Evolutionary conservation across 2,329 filamentous ascomycete species (phyloP).

Genomic region (Rhinocladiella similis): DNA sequence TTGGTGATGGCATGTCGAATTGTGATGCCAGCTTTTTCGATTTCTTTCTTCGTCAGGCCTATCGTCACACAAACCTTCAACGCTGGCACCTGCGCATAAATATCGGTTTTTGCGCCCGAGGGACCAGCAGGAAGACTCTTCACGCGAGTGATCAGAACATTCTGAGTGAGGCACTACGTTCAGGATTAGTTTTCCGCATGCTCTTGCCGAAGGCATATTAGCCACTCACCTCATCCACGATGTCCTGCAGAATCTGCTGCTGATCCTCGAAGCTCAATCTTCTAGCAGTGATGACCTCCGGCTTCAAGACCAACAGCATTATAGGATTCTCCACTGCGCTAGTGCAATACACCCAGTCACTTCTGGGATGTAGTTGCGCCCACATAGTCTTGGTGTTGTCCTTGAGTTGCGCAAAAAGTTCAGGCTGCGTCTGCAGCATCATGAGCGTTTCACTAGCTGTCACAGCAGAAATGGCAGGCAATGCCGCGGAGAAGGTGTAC

Average conservation of each 20-base stretch:
- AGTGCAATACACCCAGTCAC: constrained; percentile 85
- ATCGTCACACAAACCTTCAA: constrained; percentile 90
- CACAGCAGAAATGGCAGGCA: constrained; percentile 92
- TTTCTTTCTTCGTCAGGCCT: constrained; percentile 87
- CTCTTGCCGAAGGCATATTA: too few relatives aligned
- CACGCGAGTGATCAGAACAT: constrained; percentile 82
- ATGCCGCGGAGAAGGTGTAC: constrained; percentile 93
- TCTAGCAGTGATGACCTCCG: constrained; percentile 72
- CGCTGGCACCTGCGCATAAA: constrained; percentile 68
- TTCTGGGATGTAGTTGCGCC: constrained; percentile 84
- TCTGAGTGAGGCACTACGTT: constrained; percentile 74
- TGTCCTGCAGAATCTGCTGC: constrained; percentile 80
- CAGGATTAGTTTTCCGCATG: constrained; percentile 9
- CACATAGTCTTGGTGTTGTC: constrained; percentile 87
- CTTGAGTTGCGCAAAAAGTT: constrained; percentile 73
- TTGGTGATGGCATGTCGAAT: constrained; percentile 94
- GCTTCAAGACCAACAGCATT: constrained; percentile 79
- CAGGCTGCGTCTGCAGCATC: constrained; percentile 81
- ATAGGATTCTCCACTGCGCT: constrained; percentile 84
- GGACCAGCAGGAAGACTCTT: constrained; percentile 72
- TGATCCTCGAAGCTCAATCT: constrained; percentile 73
- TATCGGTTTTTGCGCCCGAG: constrained; percentile 65
- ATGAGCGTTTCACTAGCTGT: constrained; percentile 89
- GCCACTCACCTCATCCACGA: constrained; percentile 84
- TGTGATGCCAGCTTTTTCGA: constrained; percentile 85